Evolutionary conservation across 2,329 filamentous ascomycete genomes (phyloP).

Genomic region (Arthrobotrys iridis): DNA sequence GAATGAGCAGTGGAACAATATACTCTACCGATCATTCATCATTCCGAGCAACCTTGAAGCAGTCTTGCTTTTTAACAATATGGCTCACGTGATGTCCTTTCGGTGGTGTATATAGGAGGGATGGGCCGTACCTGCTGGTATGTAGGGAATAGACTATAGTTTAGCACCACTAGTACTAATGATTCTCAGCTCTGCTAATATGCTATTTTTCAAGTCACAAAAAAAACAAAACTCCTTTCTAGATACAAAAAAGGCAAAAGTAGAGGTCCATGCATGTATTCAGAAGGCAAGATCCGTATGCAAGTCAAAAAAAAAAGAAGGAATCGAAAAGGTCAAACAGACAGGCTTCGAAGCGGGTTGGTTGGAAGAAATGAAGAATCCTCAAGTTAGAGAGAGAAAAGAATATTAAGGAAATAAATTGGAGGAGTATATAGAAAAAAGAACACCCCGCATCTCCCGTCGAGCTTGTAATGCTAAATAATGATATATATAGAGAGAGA

Average conservation of each 20-base stretch:
- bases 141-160: too few species aligned
- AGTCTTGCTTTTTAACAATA: too few species aligned
- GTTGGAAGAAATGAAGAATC: constrained; percentile 6
- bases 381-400: neutral
- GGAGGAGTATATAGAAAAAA: neutral
- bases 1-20: too few species aligned
- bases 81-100: too few species aligned
- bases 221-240: constrained; percentile 35
- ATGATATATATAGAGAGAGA: neutral
- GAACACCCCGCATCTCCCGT: neutral
- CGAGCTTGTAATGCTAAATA: neutral
- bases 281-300: constrained; percentile 18
- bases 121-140: too few species aligned
- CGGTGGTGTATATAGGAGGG: too few species aligned
- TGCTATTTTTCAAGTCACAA: constrained; percentile 23
- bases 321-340: neutral
- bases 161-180: too few species aligned
- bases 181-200: constrained; percentile 32
- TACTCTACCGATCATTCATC: too few species aligned
- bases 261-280: constrained; percentile 8
- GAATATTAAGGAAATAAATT: constrained; percentile 31
- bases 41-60: too few species aligned
- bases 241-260: constrained; percentile 29
- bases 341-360: neutral
- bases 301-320: neutral